Evolutionary conservation across 768 basidiomycete genomes (phyloP).

Genomic region (Gloeostereum incarnatum): DNA sequence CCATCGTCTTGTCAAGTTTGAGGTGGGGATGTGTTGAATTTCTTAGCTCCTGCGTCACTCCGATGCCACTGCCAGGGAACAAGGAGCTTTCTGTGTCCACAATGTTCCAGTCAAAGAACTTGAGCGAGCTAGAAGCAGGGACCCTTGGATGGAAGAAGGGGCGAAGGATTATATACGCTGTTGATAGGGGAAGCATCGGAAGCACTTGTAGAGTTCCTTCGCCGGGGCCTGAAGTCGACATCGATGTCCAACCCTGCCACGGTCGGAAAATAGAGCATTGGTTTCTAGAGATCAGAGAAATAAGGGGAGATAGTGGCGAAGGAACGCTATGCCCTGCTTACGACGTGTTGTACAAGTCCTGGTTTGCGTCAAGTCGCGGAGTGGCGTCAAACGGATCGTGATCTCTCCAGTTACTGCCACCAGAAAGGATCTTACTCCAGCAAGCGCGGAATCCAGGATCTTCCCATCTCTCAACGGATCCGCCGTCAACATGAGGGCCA

Average conservation of each 20-base stretch:
- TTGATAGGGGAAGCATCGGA: conserved; percentile 42
- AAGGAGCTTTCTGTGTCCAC: conserved; percentile 38
- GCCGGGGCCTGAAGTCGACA: conserved; percentile 41
- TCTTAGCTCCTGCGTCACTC: conserved; percentile 47
- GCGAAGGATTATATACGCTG: conserved; percentile 54
- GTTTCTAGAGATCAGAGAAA: conserved; percentile 21
- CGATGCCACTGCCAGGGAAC: conserved; percentile 48
- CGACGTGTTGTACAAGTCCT: conserved; percentile 56
- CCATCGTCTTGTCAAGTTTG: conserved; percentile 44
- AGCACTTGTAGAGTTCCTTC: conserved; percentile 62
- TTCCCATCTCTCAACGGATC: conserved; percentile 49
- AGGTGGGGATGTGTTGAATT: conserved; percentile 55
- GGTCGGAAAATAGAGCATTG: conserved; percentile 48
- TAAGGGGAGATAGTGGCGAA: background rate
- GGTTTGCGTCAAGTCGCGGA: conserved; percentile 37
- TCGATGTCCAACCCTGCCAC: conserved; percentile 50
- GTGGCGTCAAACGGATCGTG: conserved; percentile 42
- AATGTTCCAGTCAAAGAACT: conserved; percentile 41
- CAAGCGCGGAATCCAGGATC: conserved; percentile 31
- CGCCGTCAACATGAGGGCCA: conserved; percentile 51
- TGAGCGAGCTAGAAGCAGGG: conserved; percentile 16
- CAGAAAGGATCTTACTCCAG: conserved; percentile 32
- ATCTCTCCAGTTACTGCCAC: conserved; percentile 31
- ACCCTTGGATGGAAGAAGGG: conserved; percentile 49
- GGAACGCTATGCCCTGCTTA: conserved; percentile 19